Conservation (phyloP, 2,329 filamentous ascomycete species). For the Hymenoscyphus scutula region DNA sequence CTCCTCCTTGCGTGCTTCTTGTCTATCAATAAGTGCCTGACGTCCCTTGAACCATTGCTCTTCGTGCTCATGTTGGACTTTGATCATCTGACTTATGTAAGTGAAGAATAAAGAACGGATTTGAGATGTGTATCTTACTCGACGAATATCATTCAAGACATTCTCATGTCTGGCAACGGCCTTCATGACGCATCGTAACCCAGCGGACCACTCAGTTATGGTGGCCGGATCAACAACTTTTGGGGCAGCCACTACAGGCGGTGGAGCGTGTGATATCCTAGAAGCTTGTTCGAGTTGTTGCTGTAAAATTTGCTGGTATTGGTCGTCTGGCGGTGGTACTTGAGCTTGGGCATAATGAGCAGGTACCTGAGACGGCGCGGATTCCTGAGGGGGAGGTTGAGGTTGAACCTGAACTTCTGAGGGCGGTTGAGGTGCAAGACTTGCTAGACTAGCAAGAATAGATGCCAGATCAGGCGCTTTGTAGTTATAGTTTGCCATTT, state of each 20-base stretch:
- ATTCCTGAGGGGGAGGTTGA: conserved; percentile 4
- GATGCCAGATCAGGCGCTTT: conserved; percentile 35
- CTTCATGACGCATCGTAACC: conserved; percentile 50
- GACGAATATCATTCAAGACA: conserved; percentile 44
- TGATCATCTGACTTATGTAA: conserved; percentile 49
- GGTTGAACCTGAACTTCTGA: conserved; percentile 9
- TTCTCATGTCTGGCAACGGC: conserved; percentile 45
- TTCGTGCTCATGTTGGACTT: conserved; percentile 61
- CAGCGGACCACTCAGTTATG: conserved; percentile 51
- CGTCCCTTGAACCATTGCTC: conserved; percentile 58
- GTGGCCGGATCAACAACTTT: conserved; percentile 42
- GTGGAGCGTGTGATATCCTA: background rate
- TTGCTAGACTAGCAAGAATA: conserved; percentile 34
- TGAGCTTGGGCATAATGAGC: background rate
- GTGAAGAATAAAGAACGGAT: conserved; percentile 9
- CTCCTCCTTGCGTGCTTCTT: conserved; percentile 49
- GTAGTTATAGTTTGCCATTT: conserved; percentile 28
- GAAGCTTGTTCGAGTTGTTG: conserved; percentile 15
- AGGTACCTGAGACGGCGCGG: conserved; percentile 12
- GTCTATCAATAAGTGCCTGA: conserved; percentile 49
- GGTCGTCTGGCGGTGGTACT: conserved; percentile 6
- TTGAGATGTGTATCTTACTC: conserved; percentile 21
- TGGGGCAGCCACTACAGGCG: background rate
- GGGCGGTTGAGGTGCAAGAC: conserved; percentile 27
- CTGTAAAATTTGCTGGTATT: conserved; percentile 14